Conservation (phyloP, 2,329 filamentous ascomycete species). For the Monosporascus sp. region DNA sequence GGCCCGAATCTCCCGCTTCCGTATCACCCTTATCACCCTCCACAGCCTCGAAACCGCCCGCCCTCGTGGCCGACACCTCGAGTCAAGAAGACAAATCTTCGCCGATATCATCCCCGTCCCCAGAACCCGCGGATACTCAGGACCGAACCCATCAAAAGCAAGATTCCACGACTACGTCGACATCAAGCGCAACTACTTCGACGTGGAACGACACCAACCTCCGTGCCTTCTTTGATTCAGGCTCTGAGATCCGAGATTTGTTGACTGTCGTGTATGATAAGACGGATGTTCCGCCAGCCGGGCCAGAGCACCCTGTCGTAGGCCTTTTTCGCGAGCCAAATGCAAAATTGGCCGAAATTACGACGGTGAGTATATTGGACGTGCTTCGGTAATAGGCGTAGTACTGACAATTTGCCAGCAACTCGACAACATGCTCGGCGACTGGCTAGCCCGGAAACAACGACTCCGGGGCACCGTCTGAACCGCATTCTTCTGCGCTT, state of each 20-base stretch:
- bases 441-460: slow-evolving; percentile 72
- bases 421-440: slow-evolving; percentile 80
- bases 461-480: slow-evolving; percentile 49
- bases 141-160: slow-evolving; percentile 38
- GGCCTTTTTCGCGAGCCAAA: slow-evolving; percentile 83
- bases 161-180: slow-evolving; percentile 48
- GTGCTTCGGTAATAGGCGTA: slow-evolving; percentile 5
- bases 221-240: slow-evolving; percentile 84
- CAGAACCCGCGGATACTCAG: slow-evolving; percentile 50
- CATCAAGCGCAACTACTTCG: slow-evolving; percentile 51
- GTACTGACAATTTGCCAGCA: slow-evolving; percentile 41
- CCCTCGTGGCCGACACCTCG: slow-evolving; percentile 64
- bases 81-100: slow-evolving; percentile 64
- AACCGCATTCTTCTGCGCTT: slow-evolving; percentile 10
- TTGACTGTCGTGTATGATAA: slow-evolving; percentile 91
- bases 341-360: slow-evolving; percentile 79
- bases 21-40: slow-evolving; percentile 60
- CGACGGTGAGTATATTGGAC: slow-evolving; percentile 49
- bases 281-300: slow-evolving; percentile 71
- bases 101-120: slow-evolving; percentile 58
- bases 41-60: slow-evolving; percentile 51
- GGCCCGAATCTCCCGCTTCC: slow-evolving; percentile 65
- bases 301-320: slow-evolving; percentile 80
- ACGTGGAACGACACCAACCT: slow-evolving; percentile 85
- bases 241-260: slow-evolving; percentile 82